Evolutionary conservation across 2,329 filamentous ascomycete genomes (phyloP), one percentile per base, ranked within the genome.

Genomic region (Lachnellula hyalina): DNA sequence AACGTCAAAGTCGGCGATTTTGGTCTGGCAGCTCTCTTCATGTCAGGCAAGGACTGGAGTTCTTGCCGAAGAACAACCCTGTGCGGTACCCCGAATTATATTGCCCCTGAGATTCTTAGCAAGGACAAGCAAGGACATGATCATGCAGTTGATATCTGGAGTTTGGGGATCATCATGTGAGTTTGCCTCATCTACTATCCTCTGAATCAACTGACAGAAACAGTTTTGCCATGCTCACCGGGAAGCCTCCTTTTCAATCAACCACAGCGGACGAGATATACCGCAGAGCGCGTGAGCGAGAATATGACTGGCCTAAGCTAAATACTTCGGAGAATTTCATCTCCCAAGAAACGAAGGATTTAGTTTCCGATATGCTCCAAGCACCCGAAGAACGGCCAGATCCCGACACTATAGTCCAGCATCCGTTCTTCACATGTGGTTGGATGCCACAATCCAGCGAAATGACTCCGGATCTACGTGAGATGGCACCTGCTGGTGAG

Each of bases 1-100:
- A 96, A 99, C 67, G 87, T 96, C 65, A 99, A 99, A 71, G 90
- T 99, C 65, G 94, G 94, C 45, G 94, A 99, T 71, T 99, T 99
- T 74, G 94, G 94, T 3, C 79, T 99, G 53, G 94, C 94, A 32
- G 94, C 95, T 28, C 78, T 99, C 64, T 78, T 97, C 54, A 85
- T 97, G 45, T 95, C 92, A 9, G 90, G 93, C 68, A 91, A 87
- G 70, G 94, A 99, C 67, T 89, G 90, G 81, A 86, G 85, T 71
- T 90, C 83, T 75, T 79, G 63, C 57, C 84, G 94, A 61, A 83
- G 95, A 66, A 96, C 90, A 25, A 99, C 94, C 6, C 83, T 99
- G 56, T 99, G 94, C 65, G 94, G 94, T 55, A 99, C 94, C 4
- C 94, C 94, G 1, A 99, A 99, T 72, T 99, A 99, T 70, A 96